Evolutionary conservation across 805 yeast species (phyloP), one percentile per base, ranked within the genome.

Genomic region (Monosporozyma aerobia): DNA sequence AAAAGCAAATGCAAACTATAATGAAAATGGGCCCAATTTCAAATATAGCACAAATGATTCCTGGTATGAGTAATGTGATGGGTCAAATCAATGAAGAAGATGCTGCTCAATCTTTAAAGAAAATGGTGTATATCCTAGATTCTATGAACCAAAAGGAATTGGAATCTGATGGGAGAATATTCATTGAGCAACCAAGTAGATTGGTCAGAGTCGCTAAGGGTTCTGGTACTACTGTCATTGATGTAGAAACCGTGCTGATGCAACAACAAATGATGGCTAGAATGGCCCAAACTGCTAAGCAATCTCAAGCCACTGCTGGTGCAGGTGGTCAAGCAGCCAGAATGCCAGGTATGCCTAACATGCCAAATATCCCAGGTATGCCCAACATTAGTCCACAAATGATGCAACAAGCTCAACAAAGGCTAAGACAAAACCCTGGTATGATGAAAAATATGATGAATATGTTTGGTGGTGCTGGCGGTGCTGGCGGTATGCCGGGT

Each of bases 11-110:
- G 95, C 85, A 86, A 68, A 92, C 90, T 59, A 86, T 94, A 61
- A 76, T 92, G 80, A 94, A 94, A 69, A 88, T 94, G 95, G 99
- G 99, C 1, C 97, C 98, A 3, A 72, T 92, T 51, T 83, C 95
- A 25, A 90, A 94, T 67, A 88, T 92, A 57, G 97, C 97, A 2
- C 81, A 85, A 51, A 92, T 92, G 97, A 82, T 92, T 54, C 99
- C 99, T 0, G 94, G 85, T 27, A 88, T 97, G 63, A 80, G 90
- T 72, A 81, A 90, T 39, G 77, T 92, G 77, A 84, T 92, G 79
- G 81, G 78, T 50, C 92, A 87, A 68, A 82, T 88, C 45, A 94
- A 95, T 29, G 97, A 90, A 66, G 96, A 89, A 61, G 98, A 94
- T 62, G 84, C 96, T 0, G 80, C 88, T n/a, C 77, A 79, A 52